A percentile compares a stretch with the other conserved stretches of the same genome.
Conservation (phyloP, 2,329 filamentous ascomycete species). For the Biscogniauxia mediterranea region DNA sequence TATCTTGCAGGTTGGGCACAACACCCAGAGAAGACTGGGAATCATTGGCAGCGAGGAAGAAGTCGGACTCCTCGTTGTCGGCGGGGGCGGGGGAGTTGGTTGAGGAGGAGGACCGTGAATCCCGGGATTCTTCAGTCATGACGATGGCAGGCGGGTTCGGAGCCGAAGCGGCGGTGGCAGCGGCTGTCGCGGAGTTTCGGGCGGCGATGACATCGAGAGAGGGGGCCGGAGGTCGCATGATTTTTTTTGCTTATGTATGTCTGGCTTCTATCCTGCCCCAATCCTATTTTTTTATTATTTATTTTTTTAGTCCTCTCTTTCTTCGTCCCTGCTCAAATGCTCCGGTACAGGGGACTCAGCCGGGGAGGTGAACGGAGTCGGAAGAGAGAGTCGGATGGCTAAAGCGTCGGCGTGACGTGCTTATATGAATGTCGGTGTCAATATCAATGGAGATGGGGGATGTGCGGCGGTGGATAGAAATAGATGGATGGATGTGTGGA, state of each 20-base stretch:
- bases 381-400: neutral
- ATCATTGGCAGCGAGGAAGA: constrained; percentile 85
- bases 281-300: neutral
- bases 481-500: neutral
- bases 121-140: constrained; percentile 41
- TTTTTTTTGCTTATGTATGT: constrained; percentile 1
- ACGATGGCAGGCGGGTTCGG: constrained; percentile 12
- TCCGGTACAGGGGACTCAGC: neutral
- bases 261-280: neutral
- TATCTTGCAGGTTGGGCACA: constrained; percentile 68
- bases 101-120: constrained; percentile 63
- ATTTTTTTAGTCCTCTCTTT: neutral
- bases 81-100: constrained; percentile 72
- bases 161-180: constrained; percentile 8
- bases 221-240: constrained; percentile 28
- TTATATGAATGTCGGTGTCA: neutral
- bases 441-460: neutral
- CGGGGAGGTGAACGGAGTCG: neutral
- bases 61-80: constrained; percentile 91
- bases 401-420: neutral
- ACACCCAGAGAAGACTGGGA: constrained; percentile 88
- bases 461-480: neutral
- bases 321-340: neutral
- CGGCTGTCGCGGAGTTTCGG: constrained; percentile 16
- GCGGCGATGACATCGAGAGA: constrained; percentile 33